phyloP scores from a whole-genome alignment of 306 rosid species.

The Carpinus viminea region DNA sequence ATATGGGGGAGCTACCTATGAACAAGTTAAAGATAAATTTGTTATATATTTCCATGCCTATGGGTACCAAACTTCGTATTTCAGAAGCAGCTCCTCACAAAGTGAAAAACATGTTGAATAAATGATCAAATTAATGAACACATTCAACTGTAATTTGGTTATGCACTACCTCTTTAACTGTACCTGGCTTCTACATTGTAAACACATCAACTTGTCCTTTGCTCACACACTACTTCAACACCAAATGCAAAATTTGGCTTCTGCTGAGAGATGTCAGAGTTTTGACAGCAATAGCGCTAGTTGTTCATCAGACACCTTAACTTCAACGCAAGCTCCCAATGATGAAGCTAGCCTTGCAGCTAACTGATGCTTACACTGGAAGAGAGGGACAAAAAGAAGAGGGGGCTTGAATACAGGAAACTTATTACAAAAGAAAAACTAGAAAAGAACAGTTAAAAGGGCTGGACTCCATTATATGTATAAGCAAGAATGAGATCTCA shows the following conservation, averaged over 20 bases:
- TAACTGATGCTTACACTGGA: conserved; percentile 85
- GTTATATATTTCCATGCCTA: not conserved
- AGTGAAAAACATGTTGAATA: not conserved
- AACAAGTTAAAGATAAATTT: too few relatives aligned
- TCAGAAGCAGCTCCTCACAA: not conserved
- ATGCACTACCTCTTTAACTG: not conserved
- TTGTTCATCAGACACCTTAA: conserved; percentile 71
- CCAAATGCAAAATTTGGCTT: not conserved
- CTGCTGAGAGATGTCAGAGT: conserved; percentile 26
- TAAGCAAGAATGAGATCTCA: conserved; percentile 37
- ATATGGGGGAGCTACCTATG: too few relatives aligned
- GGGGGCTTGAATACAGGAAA: not conserved
- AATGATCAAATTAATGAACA: not conserved
- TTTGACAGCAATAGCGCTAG: conserved; percentile 67
- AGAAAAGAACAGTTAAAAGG: not conserved
- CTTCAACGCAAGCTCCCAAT: conserved; percentile 64
- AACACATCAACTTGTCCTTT: not conserved
- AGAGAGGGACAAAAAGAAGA: conserved; percentile 1
- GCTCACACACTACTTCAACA: not conserved
- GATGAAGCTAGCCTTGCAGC: conserved; percentile 88
- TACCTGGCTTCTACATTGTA: not conserved
- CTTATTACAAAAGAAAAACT: conserved; percentile 7
- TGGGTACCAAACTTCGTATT: not conserved
- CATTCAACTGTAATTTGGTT: not conserved
- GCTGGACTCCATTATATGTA: conserved; percentile 4